Conservation (phyloP, 306 rosid genomes). For the Cicer judaicum region DNA sequence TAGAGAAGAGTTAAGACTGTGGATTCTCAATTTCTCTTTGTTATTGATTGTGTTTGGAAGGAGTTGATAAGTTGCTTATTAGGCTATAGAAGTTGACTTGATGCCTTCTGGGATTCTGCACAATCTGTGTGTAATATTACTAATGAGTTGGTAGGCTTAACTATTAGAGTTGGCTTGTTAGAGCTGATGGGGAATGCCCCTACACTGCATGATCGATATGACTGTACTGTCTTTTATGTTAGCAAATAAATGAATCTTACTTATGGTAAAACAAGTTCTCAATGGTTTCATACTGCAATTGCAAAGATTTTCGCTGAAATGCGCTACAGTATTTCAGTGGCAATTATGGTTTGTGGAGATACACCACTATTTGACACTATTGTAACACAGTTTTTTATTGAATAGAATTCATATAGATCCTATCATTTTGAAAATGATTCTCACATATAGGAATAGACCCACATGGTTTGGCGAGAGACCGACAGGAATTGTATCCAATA, state of each 20-base stretch:
- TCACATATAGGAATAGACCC: background rate
- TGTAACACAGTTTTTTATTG: background rate
- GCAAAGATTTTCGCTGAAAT: background rate
- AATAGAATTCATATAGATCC: background rate
- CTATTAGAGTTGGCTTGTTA: background rate
- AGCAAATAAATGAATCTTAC: background rate
- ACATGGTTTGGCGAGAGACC: background rate
- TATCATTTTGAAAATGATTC: background rate
- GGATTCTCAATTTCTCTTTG: background rate
- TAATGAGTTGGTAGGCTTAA: background rate
- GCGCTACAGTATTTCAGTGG: background rate
- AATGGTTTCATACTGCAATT: background rate
- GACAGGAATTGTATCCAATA: background rate
- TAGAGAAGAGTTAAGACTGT: background rate
- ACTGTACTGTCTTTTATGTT: background rate
- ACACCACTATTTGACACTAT: background rate
- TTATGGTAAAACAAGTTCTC: background rate
- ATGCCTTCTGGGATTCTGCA: background rate
- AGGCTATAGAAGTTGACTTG: background rate
- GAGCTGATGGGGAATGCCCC: background rate
- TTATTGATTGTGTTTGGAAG: background rate
- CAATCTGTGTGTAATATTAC: background rate
- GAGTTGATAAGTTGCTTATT: background rate
- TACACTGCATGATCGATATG: background rate
- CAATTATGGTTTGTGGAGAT: background rate